Percentiles rank a stretch among this genome's conserved stretches.
phyloP scores from a whole-genome alignment of 345 rosid genomes.

The Lepidium didymum region DNA sequence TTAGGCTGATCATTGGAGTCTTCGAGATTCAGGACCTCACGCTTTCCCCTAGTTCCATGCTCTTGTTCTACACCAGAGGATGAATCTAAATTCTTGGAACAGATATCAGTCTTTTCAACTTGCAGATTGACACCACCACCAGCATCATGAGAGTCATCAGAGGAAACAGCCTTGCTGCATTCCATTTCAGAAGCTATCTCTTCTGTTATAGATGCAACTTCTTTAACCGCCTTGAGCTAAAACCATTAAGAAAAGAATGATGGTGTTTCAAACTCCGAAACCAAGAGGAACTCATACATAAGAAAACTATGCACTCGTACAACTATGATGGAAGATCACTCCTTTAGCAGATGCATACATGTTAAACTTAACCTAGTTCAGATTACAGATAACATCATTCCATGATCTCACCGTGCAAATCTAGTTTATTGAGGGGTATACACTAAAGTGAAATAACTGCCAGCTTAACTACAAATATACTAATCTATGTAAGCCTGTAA shows the following conservation, averaged over 20 bases:
- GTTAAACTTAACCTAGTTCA: slow-evolving; percentile 1
- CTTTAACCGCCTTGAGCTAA: slow-evolving; percentile 50
- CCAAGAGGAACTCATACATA: slow-evolving; percentile 2
- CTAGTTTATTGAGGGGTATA: background rate
- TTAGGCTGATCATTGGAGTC: slow-evolving; percentile 23
- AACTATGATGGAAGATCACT: slow-evolving; percentile 9
- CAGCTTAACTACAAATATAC: background rate
- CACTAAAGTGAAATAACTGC: background rate
- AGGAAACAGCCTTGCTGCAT: slow-evolving; percentile 24
- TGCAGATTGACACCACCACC: slow-evolving; percentile 22
- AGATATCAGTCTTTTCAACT: slow-evolving; percentile 33
- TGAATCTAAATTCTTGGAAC: slow-evolving; percentile 29
- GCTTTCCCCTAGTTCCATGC: slow-evolving; percentile 47
- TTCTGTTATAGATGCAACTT: slow-evolving; percentile 30
- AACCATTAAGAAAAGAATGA: slow-evolving; percentile 29
- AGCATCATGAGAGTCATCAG: slow-evolving; percentile 25
- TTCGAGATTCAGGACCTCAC: slow-evolving; percentile 36
- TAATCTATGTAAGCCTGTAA: background rate
- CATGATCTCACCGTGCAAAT: slow-evolving; percentile 4
- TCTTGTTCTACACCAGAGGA: slow-evolving; percentile 27
- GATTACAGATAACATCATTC: slow-evolving; percentile 1
- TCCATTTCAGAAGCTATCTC: slow-evolving; percentile 33
- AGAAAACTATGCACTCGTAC: background rate
- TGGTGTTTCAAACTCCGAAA: slow-evolving; percentile 3
- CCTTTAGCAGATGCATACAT: slow-evolving; percentile 1